Evolutionary conservation across 768 basidiomycete species (phyloP).

Genomic region (Chalciporus chontae): DNA sequence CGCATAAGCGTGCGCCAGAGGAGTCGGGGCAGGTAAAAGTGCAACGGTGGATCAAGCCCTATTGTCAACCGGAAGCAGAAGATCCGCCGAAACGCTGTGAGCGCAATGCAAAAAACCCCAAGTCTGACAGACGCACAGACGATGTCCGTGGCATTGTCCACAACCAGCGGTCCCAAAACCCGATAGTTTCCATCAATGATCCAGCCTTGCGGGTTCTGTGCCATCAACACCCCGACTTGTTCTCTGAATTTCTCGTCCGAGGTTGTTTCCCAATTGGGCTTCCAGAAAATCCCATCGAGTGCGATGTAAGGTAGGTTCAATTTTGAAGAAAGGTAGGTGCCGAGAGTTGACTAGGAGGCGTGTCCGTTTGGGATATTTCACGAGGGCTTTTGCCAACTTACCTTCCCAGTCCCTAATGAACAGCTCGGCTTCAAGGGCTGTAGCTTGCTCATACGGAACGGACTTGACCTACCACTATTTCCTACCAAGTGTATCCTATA

Average conservation of each 20-base stretch:
- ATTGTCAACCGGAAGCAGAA: background rate
- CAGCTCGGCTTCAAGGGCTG: background rate
- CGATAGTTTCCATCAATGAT: slow-evolving; percentile 50
- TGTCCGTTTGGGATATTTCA: background rate
- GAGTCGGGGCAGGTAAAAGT: slow-evolving; percentile 59
- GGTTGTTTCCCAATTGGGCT: slow-evolving; percentile 43
- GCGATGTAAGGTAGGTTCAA: slow-evolving; percentile 45
- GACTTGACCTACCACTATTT: slow-evolving; percentile 44
- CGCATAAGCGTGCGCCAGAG: slow-evolving; percentile 51
- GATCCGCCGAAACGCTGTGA: background rate
- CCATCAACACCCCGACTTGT: slow-evolving; percentile 19
- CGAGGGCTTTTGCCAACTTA: slow-evolving; percentile 9
- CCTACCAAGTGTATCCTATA: slow-evolving; percentile 49
- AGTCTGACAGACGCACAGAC: slow-evolving; percentile 41
- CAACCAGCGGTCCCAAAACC: slow-evolving; percentile 30
- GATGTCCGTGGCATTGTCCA: slow-evolving; percentile 44
- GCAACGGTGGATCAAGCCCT: slow-evolving; percentile 70
- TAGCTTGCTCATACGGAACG: background rate
- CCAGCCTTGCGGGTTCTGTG: slow-evolving; percentile 42
- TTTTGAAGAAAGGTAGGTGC: slow-evolving; percentile 37
- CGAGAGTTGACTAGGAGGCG: slow-evolving; percentile 45
- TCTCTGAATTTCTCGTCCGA: slow-evolving; percentile 26
- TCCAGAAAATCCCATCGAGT: slow-evolving; percentile 47
- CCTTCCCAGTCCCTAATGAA: slow-evolving; percentile 39
- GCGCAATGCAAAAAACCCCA: background rate